A percentile compares a stretch with the other conserved stretches of the same genome.
Evolutionary conservation across 2,329 filamentous ascomycete species (phyloP).

Genomic region (Aspergillus sp.): DNA sequence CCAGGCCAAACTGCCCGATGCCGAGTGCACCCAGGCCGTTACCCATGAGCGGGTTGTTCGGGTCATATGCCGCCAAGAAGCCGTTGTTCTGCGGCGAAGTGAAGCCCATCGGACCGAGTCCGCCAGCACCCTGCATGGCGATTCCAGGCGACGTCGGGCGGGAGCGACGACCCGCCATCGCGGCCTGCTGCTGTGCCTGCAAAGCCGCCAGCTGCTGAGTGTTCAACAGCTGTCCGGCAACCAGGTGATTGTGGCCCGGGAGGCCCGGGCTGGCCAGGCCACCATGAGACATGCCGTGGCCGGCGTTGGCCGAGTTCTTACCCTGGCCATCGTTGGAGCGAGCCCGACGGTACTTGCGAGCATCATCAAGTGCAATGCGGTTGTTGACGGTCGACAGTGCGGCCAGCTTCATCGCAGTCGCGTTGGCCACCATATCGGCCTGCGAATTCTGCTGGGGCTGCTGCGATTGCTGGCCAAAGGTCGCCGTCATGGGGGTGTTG

Average conservation of each 20-base stretch:
- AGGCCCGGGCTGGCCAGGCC: slow-evolving; percentile 63
- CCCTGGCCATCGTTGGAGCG: slow-evolving; percentile 77
- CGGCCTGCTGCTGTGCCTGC: slow-evolving; percentile 65
- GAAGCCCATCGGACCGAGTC: slow-evolving; percentile 69
- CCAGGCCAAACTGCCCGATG: slow-evolving; percentile 70
- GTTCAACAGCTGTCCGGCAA: slow-evolving; percentile 83
- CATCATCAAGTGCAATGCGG: slow-evolving; percentile 93
- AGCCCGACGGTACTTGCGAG: slow-evolving; percentile 90
- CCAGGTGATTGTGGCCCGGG: slow-evolving; percentile 73
- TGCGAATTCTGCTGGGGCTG: slow-evolving; percentile 58
- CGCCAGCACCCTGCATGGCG: slow-evolving; percentile 65
- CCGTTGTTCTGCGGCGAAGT: slow-evolving; percentile 92
- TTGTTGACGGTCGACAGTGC: slow-evolving; percentile 98
- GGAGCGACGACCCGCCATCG: slow-evolving; percentile 70
- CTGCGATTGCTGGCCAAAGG: slow-evolving; percentile 65
- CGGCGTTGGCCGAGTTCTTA: slow-evolving; percentile 42
- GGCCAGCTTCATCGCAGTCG: slow-evolving; percentile 97
- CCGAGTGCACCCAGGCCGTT: slow-evolving; percentile 71
- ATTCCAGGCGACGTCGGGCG: slow-evolving; percentile 88
- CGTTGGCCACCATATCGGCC: slow-evolving; percentile 97
- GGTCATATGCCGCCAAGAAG: slow-evolving; percentile 85
- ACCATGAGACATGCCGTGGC: slow-evolving; percentile 66
- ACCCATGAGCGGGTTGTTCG: slow-evolving; percentile 68
- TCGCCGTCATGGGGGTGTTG: slow-evolving; percentile 92
- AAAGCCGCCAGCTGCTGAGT: slow-evolving; percentile 82